Percentiles rank a stretch among this genome's conserved stretches.
These are phyloP conservation scores for Phoma sp. DNA, from an alignment of 2,329 filamentous ascomycete genomes.

Conservation along the genomic window DNA sequence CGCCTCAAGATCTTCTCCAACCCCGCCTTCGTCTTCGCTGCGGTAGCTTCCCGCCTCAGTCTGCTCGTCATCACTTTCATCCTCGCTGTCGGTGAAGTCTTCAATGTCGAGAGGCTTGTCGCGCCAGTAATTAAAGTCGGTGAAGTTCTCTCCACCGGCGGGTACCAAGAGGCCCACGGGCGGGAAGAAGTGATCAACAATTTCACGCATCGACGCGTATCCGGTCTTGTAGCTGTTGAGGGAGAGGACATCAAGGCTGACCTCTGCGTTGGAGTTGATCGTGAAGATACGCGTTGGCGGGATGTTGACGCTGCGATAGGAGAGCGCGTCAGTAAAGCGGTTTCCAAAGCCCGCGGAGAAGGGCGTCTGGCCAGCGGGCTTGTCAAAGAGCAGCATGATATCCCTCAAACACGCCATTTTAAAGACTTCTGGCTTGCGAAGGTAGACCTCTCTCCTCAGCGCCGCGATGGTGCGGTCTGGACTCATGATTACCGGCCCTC, in stretches of 20 bases:
- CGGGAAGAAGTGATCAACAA: slow-evolving; percentile 98
- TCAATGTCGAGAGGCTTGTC: slow-evolving; percentile 82
- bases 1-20: slow-evolving; percentile 58
- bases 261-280: slow-evolving; percentile 97
- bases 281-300: slow-evolving; percentile 95
- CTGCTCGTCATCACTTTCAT: slow-evolving; percentile 53
- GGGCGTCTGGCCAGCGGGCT: slow-evolving; percentile 69
- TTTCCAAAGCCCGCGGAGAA: slow-evolving; percentile 99
- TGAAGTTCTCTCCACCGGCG: slow-evolving; percentile 91
- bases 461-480: slow-evolving; percentile 96
- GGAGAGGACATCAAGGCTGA: slow-evolving; percentile 86
- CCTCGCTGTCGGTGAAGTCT: slow-evolving; percentile 85
- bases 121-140: slow-evolving; percentile 97
- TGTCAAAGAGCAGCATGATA: slow-evolving; percentile 83
- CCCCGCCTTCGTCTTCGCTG: slow-evolving; percentile 60
- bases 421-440: slow-evolving; percentile 97
- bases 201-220: slow-evolving; percentile 95
- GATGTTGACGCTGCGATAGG: slow-evolving; percentile 94
- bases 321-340: slow-evolving; percentile 92
- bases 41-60: slow-evolving; percentile 50
- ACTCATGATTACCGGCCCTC: slow-evolving; percentile 91
- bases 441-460: slow-evolving; percentile 86
- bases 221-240: slow-evolving; percentile 96
- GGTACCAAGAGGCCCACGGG: slow-evolving; percentile 86
- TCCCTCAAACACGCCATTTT: slow-evolving; percentile 98